phyloP scores from a whole-genome alignment of 257 asterid species.

The Lycium barbarum region DNA sequence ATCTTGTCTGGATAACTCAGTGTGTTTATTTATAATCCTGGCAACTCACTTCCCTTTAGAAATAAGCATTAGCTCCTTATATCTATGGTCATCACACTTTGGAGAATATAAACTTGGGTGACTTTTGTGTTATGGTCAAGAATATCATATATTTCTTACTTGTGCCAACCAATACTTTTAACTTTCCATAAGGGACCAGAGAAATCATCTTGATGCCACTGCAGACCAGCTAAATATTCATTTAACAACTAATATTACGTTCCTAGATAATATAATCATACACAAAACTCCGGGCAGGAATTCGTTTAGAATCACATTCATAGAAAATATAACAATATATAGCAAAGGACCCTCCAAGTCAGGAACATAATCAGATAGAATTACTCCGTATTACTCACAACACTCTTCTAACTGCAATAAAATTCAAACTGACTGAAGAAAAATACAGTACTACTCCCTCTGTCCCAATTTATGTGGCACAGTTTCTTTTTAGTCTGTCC shows the following conservation, averaged over 20 bases:
- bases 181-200: not conserved
- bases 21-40: not conserved
- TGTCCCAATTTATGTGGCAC: no score
- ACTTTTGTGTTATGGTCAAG: not conserved
- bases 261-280: not conserved
- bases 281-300: not conserved
- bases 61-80: not conserved
- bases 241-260: not conserved
- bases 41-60: not conserved
- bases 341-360: not conserved
- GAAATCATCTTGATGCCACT: not conserved
- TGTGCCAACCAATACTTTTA: not conserved
- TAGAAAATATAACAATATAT: not conserved
- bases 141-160: not conserved
- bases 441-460: no score
- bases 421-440: not conserved
- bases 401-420: not conserved
- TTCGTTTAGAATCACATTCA: not conserved
- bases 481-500: no score
- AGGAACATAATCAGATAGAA: not conserved
- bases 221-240: conserved; percentile 6
- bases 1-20: not conserved
- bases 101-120: not conserved
- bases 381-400: not conserved
- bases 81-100: not conserved